Percentiles rank a stretch among this genome's conserved stretches.
Evolutionary conservation across 257 asterid species (phyloP).

Genomic region (Lycium ferocissimum): DNA sequence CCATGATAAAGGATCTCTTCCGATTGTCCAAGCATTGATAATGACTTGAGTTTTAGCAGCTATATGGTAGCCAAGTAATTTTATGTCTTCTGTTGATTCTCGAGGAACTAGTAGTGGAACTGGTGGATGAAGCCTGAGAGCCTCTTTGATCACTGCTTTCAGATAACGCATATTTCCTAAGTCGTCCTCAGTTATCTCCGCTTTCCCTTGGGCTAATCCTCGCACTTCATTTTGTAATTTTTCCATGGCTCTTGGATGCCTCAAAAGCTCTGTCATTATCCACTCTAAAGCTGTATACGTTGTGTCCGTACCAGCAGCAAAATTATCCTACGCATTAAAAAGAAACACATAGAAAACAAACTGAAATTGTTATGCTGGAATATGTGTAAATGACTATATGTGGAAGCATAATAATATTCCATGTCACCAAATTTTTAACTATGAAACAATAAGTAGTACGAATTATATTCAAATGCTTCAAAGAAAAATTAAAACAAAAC

Average conservation of each 20-base stretch:
- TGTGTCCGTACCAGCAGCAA: conserved; percentile 61
- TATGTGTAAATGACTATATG: too few relatives aligned
- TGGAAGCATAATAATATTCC: too few relatives aligned
- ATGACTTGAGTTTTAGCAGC: conserved; percentile 43
- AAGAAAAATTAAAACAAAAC: too few relatives aligned
- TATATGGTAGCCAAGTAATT: conserved; percentile 49
- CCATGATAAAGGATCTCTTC: conserved; percentile 52
- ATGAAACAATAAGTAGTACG: too few relatives aligned
- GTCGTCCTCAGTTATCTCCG: conserved; percentile 44
- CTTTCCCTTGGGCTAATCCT: conserved; percentile 25
- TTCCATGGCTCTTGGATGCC: conserved; percentile 26
- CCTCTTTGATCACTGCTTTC: conserved; percentile 55
- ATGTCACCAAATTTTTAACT: too few relatives aligned
- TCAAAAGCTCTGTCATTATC: conserved; percentile 51
- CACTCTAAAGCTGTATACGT: conserved; percentile 43
- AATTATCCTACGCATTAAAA: conserved; percentile 47
- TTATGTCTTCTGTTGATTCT: conserved; percentile 46
- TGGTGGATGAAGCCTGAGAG: conserved; percentile 51
- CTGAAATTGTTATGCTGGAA: too few relatives aligned
- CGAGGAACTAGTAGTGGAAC: conserved; percentile 51
- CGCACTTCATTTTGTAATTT: conserved; percentile 47
- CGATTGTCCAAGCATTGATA: conserved; percentile 60
- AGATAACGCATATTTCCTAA: conserved; percentile 53
- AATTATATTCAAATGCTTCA: too few relatives aligned
- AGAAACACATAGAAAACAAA: too few relatives aligned